Conservation (phyloP, 768 basidiomycete genomes). For the Boletellus ananas region DNA sequence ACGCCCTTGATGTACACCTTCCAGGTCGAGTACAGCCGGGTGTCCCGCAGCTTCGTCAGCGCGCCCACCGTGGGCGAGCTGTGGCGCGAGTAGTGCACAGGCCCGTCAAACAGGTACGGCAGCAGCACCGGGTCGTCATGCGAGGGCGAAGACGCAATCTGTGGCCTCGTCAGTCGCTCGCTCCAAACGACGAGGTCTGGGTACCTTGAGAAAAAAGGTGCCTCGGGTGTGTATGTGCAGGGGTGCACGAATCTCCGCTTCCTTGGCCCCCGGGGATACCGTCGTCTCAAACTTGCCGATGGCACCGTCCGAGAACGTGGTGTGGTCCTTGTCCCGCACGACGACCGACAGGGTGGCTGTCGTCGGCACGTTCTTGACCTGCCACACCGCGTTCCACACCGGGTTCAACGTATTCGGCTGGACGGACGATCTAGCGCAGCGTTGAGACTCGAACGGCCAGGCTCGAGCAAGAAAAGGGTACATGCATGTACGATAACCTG, state of each 20-base stretch:
- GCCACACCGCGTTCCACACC: slow-evolving; percentile 77
- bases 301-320: slow-evolving; percentile 52
- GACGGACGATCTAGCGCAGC: slow-evolving; percentile 55
- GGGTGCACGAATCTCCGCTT: slow-evolving; percentile 56
- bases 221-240: slow-evolving; percentile 49
- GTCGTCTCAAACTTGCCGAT: slow-evolving; percentile 60
- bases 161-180: slow-evolving; percentile 2
- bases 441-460: neutral
- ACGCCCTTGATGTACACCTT: slow-evolving; percentile 64
- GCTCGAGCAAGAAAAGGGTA: slow-evolving; percentile 8
- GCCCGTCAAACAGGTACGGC: slow-evolving; percentile 70
- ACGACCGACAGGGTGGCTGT: slow-evolving; percentile 57
- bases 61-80: slow-evolving; percentile 66
- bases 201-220: slow-evolving; percentile 67
- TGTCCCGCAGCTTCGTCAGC: slow-evolving; percentile 57
- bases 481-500: slow-evolving; percentile 60
- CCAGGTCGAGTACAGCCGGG: slow-evolving; percentile 75
- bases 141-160: slow-evolving; percentile 58
- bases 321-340: slow-evolving; percentile 68
- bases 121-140: slow-evolving; percentile 36
- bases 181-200: neutral
- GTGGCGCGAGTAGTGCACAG: slow-evolving; percentile 67
- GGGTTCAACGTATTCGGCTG: slow-evolving; percentile 53
- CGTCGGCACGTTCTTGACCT: slow-evolving; percentile 65
- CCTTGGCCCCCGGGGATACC: slow-evolving; percentile 56